Conservation (phyloP, 2,329 filamentous ascomycete species). For the Fusarium nurragi region DNA sequence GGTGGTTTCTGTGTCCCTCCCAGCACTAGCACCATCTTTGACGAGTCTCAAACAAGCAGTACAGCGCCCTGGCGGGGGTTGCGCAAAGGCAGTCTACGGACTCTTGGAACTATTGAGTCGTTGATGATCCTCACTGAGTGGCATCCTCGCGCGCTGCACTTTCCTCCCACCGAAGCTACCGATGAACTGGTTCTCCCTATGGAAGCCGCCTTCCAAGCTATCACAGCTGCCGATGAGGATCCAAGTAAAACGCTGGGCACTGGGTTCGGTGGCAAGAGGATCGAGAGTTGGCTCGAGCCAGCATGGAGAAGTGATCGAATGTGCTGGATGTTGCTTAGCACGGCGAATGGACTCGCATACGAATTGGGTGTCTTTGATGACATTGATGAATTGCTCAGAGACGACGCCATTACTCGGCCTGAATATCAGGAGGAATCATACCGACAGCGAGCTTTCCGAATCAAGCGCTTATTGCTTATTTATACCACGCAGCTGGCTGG, state of each 20-base stretch:
- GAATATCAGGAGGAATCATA: conserved; percentile 80
- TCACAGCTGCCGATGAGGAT: conserved; percentile 52
- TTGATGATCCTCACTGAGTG: conserved; percentile 95
- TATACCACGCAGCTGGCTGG: conserved; percentile 96
- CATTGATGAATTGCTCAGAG: conserved; percentile 74
- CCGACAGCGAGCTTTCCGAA: conserved; percentile 79
- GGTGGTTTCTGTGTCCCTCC: conserved; percentile 84
- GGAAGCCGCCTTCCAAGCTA: conserved; percentile 58
- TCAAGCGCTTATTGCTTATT: conserved; percentile 86
- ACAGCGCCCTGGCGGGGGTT: conserved; percentile 76
- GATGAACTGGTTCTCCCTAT: conserved; percentile 74
- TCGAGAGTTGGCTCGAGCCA: conserved; percentile 96
- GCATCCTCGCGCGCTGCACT: conserved; percentile 94
- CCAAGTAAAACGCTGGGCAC: conserved; percentile 51
- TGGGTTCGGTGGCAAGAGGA: conserved; percentile 81
- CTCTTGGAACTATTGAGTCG: conserved; percentile 92
- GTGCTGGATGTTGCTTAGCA: conserved; percentile 97
- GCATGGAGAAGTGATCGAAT: conserved; percentile 94
- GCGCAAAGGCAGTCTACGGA: conserved; percentile 81
- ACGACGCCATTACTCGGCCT: conserved; percentile 67
- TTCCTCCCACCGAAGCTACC: conserved; percentile 81
- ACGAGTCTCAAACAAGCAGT: conserved; percentile 70
- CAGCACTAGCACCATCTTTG: conserved; percentile 58
- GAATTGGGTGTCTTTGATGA: conserved; percentile 96
- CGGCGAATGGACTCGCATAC: conserved; percentile 87